Conservation (phyloP, 2,329 filamentous ascomycete species). For the Epichloe scottii region DNA sequence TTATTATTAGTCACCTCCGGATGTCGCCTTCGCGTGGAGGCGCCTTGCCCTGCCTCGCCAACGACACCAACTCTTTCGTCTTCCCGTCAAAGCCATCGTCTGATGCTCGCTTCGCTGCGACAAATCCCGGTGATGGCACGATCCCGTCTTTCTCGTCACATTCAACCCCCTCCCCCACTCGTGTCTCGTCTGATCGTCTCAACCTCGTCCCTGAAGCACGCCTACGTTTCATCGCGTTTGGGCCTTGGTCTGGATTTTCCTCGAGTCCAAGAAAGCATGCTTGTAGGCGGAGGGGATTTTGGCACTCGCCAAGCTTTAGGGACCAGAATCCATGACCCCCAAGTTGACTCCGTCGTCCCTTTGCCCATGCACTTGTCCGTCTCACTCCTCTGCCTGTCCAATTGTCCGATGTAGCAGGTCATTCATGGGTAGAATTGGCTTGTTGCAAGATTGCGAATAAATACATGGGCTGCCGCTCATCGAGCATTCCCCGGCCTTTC, state of each 20-base stretch:
- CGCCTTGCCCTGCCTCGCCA: too few species aligned
- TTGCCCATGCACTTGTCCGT: not conserved
- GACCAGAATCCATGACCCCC: not conserved
- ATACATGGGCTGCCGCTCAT: too few species aligned
- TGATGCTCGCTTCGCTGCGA: too few species aligned
- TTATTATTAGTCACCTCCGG: too few species aligned
- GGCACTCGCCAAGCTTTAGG: not conserved
- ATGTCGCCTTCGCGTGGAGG: too few species aligned
- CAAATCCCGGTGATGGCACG: too few species aligned
- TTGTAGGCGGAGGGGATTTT: not conserved
- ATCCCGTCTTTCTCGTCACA: too few species aligned
- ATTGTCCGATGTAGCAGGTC: not conserved
- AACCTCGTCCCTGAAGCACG: not conserved
- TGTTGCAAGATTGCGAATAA: not conserved
- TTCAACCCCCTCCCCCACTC: not conserved
- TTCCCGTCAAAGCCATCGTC: too few species aligned
- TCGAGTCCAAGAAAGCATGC: not conserved
- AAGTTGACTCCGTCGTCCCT: not conserved
- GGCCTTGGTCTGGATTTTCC: not conserved
- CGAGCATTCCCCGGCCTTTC: too few species aligned
- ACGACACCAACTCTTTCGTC: too few species aligned
- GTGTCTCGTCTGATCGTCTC: constrained; percentile 1
- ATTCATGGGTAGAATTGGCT: not conserved
- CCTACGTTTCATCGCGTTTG: constrained; percentile 2
- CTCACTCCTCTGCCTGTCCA: not conserved